Base-by-base conservation (phyloP, 2,329 filamentous ascomycete species). In the Teratosphaeria destructans region DNA sequence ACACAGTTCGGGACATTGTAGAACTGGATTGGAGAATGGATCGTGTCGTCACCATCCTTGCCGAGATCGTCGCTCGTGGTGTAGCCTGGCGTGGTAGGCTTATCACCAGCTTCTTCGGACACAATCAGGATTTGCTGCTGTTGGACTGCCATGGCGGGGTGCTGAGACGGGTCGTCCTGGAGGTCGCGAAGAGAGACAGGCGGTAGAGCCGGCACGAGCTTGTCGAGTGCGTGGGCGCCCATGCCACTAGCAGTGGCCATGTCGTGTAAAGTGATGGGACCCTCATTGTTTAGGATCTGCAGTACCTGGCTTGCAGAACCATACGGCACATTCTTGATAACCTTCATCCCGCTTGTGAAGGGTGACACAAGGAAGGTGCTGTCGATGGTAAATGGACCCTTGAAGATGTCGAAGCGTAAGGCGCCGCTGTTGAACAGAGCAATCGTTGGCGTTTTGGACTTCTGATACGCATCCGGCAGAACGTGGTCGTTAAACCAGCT, bases 341-440 rank as follows among this genome's bases (percentile, higher is more conserved):
- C 90, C 29, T 81, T 79, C 72, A 96, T 88, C 1, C 82, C 83
- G 73, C 87, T 95, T 1, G 84, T 85, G 71, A 99, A 99, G 0
- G 94, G 94, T 8, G 89, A 95, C 32, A 97, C 81, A 47, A 93
- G 86, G 70, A 85, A 97, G 0, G 88, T 90, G 3, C 86, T 87
- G 71, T 99, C 94, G 47, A 85, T 84, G 0, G 94, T 97, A 70
- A 97, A 97, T 0, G 86, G 79, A 0, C 94, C 94, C 72, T 93
- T 85, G 79, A 96, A 95, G 62, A 99, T 89, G 72, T 99, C 94
- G 73, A 97, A 99, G 53, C 94, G 88, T 65, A 99, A 85, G 3
- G 89, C 89, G 29, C 94, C 94, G 0, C 90, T 96, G 74, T 99
- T 99, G 59, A 89, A 80, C 56, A 97, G 83, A 34, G 87, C 85